Percentiles rank a stretch among this genome's conserved stretches.
Evolutionary conservation across 73 alveolate species (phyloP).

Genomic region (Tetrahymena borealis): DNA sequence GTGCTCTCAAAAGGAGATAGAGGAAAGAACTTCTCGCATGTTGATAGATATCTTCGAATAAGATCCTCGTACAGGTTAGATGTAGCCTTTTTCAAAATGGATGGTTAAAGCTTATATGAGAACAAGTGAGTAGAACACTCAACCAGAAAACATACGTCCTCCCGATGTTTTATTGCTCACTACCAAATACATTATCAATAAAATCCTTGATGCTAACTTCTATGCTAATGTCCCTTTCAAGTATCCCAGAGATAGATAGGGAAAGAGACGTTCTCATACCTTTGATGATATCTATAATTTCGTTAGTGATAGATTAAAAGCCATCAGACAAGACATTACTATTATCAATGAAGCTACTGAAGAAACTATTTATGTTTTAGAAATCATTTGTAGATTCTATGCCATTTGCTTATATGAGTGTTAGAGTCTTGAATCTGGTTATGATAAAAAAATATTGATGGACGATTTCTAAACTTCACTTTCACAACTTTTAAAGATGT

Average conservation of each 20-base stretch:
- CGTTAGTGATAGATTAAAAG: not conserved
- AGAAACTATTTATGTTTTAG: not conserved
- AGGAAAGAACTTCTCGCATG: conserved; percentile 8
- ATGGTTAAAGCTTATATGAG: not conserved
- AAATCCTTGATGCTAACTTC: conserved; percentile 22
- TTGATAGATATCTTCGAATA: conserved; percentile 28
- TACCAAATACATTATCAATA: conserved; percentile 1
- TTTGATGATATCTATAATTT: not conserved
- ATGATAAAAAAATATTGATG: not conserved
- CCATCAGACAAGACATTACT: not conserved
- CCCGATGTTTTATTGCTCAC: conserved; percentile 32
- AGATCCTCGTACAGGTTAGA: conserved; percentile 18
- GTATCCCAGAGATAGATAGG: not conserved
- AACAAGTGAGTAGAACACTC: not conserved
- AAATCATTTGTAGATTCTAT: not conserved
- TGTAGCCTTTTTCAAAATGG: conserved; percentile 1
- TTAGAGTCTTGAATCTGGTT: not conserved
- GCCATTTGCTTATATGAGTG: not conserved
- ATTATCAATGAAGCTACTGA: not conserved
- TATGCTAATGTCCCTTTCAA: not conserved
- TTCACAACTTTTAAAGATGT: not conserved
- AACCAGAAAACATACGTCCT: conserved; percentile 26
- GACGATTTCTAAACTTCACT: not conserved
- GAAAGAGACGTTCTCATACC: not conserved
- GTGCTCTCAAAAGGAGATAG: conserved; percentile 33